Percentiles rank a stretch among this genome's conserved stretches.
Conservation (phyloP, 2,329 filamentous ascomycete genomes). For the Fusarium avenaceum region DNA sequence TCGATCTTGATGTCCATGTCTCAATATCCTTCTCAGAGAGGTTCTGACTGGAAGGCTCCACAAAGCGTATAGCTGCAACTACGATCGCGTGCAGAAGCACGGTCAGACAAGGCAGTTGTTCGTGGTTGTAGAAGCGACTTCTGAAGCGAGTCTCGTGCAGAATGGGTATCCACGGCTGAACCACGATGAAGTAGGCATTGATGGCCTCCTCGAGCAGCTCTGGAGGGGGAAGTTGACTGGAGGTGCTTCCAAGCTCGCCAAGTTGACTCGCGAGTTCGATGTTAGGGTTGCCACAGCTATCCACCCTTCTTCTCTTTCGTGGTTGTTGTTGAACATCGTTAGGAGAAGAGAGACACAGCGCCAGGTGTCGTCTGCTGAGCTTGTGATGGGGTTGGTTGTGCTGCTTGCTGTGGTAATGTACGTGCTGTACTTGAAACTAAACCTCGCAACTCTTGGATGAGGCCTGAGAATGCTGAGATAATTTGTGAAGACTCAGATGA, state of each 20-base stretch:
- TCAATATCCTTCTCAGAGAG: constrained; percentile 12
- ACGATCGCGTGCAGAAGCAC: constrained; percentile 42
- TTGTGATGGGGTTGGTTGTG: background rate
- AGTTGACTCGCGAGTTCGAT: constrained; percentile 40
- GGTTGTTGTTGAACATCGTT: constrained; percentile 14
- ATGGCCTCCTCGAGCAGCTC: constrained; percentile 42
- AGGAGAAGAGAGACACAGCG: background rate
- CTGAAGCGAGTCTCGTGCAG: constrained; percentile 43
- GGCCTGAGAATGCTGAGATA: constrained; percentile 31
- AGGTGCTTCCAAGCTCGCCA: constrained; percentile 17
- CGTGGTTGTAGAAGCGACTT: constrained; percentile 36
- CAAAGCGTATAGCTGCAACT: constrained; percentile 40
- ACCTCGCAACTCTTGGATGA: constrained; percentile 36
- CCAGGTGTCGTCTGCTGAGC: constrained; percentile 13
- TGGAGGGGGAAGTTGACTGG: constrained; percentile 28
- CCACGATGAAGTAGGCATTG: constrained; percentile 37
- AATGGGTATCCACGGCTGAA: constrained; percentile 45
- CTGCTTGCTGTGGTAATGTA: constrained; percentile 1
- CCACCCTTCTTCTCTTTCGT: constrained; percentile 38
- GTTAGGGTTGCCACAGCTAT: constrained; percentile 44
- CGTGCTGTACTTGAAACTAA: constrained; percentile 14
- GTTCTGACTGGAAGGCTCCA: background rate
- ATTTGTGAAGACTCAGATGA: constrained; percentile 28
- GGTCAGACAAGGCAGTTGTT: constrained; percentile 31
- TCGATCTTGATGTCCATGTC: constrained; percentile 27